Conservation (phyloP, 352 stramenopile species). For the Phytophthora podocarpi region DNA sequence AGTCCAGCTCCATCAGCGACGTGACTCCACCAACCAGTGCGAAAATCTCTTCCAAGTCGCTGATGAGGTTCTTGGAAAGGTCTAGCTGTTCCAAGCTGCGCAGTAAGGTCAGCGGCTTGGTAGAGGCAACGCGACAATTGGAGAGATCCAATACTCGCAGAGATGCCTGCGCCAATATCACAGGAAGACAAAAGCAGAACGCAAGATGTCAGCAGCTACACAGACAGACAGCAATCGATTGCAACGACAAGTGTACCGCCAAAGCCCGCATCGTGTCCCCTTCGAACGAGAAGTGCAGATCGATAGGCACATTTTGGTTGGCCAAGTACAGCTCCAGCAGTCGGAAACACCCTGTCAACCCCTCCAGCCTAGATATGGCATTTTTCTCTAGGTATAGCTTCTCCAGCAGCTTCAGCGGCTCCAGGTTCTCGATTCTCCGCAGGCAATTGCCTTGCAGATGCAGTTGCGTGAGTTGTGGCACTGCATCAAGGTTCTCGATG, state of each 20-base stretch:
- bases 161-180: slow-evolving; percentile 37
- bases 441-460: slow-evolving; percentile 79
- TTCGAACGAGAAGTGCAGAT: slow-evolving; percentile 52
- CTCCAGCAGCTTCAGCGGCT: slow-evolving; percentile 48
- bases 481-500: slow-evolving; percentile 61
- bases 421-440: slow-evolving; percentile 53
- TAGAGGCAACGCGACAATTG: slow-evolving; percentile 51
- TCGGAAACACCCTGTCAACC: slow-evolving; percentile 25
- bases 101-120: slow-evolving; percentile 36
- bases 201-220: neutral
- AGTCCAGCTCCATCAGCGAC: slow-evolving; percentile 60
- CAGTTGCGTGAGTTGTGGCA: slow-evolving; percentile 66
- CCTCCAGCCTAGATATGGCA: slow-evolving; percentile 60
- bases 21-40: slow-evolving; percentile 51
- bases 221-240: neutral
- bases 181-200: neutral
- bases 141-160: slow-evolving; percentile 68
- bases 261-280: slow-evolving; percentile 44
- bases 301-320: slow-evolving; percentile 51
- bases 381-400: slow-evolving; percentile 82
- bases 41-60: slow-evolving; percentile 75
- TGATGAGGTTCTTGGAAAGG: slow-evolving; percentile 66
- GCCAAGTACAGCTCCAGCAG: slow-evolving; percentile 74
- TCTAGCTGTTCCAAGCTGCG: slow-evolving; percentile 62
- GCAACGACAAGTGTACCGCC: slow-evolving; percentile 30